Percentiles rank a stretch among this genome's conserved stretches.
Evolutionary conservation across 2,329 filamentous ascomycete species (phyloP).

Genomic region (Dactylellina haptotyla): DNA sequence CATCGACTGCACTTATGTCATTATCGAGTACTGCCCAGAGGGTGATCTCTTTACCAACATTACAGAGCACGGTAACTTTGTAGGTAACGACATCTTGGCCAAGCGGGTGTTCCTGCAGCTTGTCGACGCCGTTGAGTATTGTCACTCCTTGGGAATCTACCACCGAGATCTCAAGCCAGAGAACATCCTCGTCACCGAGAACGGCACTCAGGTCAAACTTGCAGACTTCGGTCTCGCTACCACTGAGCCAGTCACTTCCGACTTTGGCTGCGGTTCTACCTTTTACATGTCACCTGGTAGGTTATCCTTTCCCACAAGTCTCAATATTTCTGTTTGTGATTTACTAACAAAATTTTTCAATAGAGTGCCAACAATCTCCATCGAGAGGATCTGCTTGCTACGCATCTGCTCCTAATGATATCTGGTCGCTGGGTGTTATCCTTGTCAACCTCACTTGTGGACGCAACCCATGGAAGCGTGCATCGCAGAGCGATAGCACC

Average conservation of each 20-base stretch:
- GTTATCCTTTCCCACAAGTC: constrained; percentile 59
- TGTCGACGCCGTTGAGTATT: constrained; percentile 93
- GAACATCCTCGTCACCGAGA: constrained; percentile 92
- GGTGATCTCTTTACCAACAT: constrained; percentile 98
- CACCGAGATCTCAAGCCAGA: constrained; percentile 98
- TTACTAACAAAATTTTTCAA: constrained; percentile 56
- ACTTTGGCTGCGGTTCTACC: constrained; percentile 97
- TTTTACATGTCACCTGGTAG: constrained; percentile 99
- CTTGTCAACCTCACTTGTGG: constrained; percentile 97
- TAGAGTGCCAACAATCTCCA: constrained; percentile 88
- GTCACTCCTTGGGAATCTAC: constrained; percentile 92
- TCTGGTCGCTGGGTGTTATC: constrained; percentile 98
- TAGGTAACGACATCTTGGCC: constrained; percentile 88
- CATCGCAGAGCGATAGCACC: constrained; percentile 90
- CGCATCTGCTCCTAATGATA: constrained; percentile 91
- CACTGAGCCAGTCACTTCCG: constrained; percentile 81
- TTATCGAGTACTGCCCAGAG: constrained; percentile 96
- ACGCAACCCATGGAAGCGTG: constrained; percentile 98
- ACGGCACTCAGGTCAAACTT: constrained; percentile 89
- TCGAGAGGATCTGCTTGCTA: constrained; percentile 79
- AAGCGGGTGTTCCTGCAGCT: constrained; percentile 92
- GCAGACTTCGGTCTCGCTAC: constrained; percentile 98
- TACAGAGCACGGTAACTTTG: constrained; percentile 91
- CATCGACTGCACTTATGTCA: constrained; percentile 91
- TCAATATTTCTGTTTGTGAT: constrained; percentile 26